Conservation (phyloP, 2,329 filamentous ascomycete genomes). For the Exophiala phaeomuriformis region DNA sequence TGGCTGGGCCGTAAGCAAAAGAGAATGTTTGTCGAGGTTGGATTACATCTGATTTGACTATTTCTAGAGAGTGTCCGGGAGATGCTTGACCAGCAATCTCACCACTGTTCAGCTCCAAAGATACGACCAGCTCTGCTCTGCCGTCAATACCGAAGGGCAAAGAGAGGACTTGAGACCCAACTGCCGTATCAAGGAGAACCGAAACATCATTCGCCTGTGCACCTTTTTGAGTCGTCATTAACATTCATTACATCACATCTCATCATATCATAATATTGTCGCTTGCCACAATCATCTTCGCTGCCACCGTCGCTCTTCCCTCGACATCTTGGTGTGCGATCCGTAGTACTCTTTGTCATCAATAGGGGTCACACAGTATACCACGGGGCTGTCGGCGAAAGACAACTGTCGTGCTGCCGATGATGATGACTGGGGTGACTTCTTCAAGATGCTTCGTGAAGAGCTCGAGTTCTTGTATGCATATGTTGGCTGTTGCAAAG, state of each 20-base stretch:
- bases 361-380: conserved; percentile 44
- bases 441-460: conserved; percentile 45
- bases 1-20: no score
- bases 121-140: no score
- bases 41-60: neutral
- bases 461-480: conserved; percentile 40
- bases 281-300: conserved; percentile 31
- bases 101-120: no score
- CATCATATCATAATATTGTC: no score
- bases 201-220: no score
- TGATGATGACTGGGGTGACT: conserved; percentile 28
- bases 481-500: conserved; percentile 36
- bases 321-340: conserved; percentile 39
- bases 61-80: no score
- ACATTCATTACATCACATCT: no score
- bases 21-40: neutral
- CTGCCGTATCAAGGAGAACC: no score
- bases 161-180: no score
- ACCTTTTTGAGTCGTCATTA: no score
- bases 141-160: no score
- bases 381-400: conserved; percentile 38
- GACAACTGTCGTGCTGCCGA: conserved; percentile 32
- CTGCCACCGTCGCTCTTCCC: conserved; percentile 42
- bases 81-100: no score
- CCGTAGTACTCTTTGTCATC: conserved; percentile 45